Percentiles rank a stretch among this genome's conserved stretches.
Conservation (phyloP, 805 yeast genomes). For the Cyberlindnera meyerae region DNA sequence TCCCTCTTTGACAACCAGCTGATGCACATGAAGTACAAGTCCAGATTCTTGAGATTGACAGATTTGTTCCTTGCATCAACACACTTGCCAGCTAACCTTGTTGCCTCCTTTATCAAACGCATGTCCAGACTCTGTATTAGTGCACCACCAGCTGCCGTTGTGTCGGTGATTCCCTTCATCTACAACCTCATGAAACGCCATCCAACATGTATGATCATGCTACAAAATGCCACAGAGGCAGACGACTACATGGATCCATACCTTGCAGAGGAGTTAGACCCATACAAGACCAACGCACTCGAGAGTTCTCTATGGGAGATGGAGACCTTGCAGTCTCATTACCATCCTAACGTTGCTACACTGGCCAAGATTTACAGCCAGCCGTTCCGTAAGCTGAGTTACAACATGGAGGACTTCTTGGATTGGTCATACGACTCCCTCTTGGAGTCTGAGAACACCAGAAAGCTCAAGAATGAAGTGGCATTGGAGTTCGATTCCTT, state of each 20-base stretch:
- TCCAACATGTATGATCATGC: slow-evolving; percentile 87
- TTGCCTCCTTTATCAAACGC: slow-evolving; percentile 86
- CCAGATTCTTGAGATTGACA: slow-evolving; percentile 81
- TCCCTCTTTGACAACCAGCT: slow-evolving; percentile 70
- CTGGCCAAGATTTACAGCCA: slow-evolving; percentile 83
- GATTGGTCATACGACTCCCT: slow-evolving; percentile 80
- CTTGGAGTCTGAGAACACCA: slow-evolving; percentile 56
- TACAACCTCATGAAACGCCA: slow-evolving; percentile 87
- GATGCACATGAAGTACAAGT: slow-evolving; percentile 72
- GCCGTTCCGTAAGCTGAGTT: slow-evolving; percentile 82
- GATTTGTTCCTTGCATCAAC: slow-evolving; percentile 84
- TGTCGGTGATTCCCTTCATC: slow-evolving; percentile 82
- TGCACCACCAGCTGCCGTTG: slow-evolving; percentile 86
- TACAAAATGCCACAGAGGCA: slow-evolving; percentile 43
- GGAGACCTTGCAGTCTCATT: slow-evolving; percentile 72
- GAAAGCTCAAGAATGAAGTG: slow-evolving; percentile 65
- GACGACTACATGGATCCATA: slow-evolving; percentile 58
- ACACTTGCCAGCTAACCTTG: slow-evolving; percentile 75
- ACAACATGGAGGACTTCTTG: slow-evolving; percentile 89
- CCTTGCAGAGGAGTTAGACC: slow-evolving; percentile 59
- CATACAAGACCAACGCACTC: slow-evolving; percentile 72
- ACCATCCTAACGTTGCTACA: slow-evolving; percentile 93
- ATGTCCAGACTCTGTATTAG: slow-evolving; percentile 68
- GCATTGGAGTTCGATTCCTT: slow-evolving; percentile 66
- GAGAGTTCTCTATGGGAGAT: slow-evolving; percentile 91